Evolutionary conservation across 2,329 filamentous ascomycete genomes (phyloP).

Genomic region (Talaromyces sp.): DNA sequence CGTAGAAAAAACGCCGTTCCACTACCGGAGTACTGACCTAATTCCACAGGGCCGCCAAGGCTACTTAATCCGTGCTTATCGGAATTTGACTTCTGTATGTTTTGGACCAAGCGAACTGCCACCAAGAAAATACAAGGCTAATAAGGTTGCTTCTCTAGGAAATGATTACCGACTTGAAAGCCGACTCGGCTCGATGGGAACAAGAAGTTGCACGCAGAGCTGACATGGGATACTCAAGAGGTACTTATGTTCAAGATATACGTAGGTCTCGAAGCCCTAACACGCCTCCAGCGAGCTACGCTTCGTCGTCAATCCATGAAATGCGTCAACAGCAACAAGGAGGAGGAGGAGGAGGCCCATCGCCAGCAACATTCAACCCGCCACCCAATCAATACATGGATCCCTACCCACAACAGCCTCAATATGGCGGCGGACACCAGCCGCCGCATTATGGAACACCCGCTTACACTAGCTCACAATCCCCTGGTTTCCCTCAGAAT

Average conservation of each 20-base stretch:
- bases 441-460: conserved; percentile 29
- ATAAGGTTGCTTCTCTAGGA: conserved; percentile 33
- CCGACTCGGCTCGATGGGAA: conserved; percentile 51
- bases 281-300: conserved; percentile 33
- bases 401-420: conserved; percentile 28
- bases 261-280: conserved; percentile 34
- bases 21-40: background rate
- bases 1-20: conserved; percentile 6
- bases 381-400: conserved; percentile 33
- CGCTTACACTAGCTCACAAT: conserved; percentile 11
- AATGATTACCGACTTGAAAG: conserved; percentile 53
- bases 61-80: conserved; percentile 74
- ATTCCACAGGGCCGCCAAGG: conserved; percentile 56
- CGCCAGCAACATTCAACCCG: conserved; percentile 31
- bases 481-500: conserved; percentile 20
- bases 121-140: conserved; percentile 16
- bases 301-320: conserved; percentile 34
- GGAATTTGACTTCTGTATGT: conserved; percentile 71
- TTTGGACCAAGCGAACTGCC: conserved; percentile 1
- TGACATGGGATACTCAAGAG: conserved; percentile 36
- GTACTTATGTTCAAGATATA: conserved; percentile 38
- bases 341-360: conserved; percentile 24
- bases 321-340: conserved; percentile 24
- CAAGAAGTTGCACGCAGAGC: conserved; percentile 37
- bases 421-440: conserved; percentile 29